Evolutionary conservation across 202 grass and related monocot species (phyloP).

Genomic region (Saccharum hybrid): DNA sequence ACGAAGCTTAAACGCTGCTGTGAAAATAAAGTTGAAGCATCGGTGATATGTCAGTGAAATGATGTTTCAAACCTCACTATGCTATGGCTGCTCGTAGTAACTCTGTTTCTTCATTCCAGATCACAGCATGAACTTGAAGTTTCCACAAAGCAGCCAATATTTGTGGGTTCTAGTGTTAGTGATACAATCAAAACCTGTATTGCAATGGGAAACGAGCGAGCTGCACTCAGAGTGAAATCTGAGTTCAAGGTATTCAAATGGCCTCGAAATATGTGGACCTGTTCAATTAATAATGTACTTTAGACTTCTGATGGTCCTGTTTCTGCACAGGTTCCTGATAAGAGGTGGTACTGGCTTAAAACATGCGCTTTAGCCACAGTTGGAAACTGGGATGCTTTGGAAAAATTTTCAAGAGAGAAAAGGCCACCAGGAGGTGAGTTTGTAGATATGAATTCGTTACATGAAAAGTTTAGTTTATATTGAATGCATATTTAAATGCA

Average conservation of each 20-base stretch:
- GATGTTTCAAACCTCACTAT: background rate
- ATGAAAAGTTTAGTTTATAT: conserved; percentile 16
- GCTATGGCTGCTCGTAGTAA: background rate
- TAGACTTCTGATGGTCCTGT: conserved; percentile 34
- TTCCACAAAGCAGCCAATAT: conserved; percentile 93
- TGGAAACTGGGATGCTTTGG: conserved; percentile 93
- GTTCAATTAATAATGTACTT: conserved; percentile 19
- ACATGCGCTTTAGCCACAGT: conserved; percentile 96
- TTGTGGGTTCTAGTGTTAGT: conserved; percentile 95
- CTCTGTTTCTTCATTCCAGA: conserved; percentile 60
- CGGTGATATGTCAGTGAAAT: background rate
- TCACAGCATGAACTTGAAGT: conserved; percentile 91
- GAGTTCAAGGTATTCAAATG: conserved; percentile 84
- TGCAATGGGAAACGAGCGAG: conserved; percentile 93
- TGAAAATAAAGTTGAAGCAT: background rate
- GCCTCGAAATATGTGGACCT: conserved; percentile 32
- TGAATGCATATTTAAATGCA: conserved; percentile 14
- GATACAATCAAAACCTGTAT: conserved; percentile 97
- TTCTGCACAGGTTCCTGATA: conserved; percentile 89
- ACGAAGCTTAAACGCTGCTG: background rate
- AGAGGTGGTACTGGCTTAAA: conserved; percentile 99
- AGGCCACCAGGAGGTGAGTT: conserved; percentile 85
- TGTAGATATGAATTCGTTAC: conserved; percentile 19
- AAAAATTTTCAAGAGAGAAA: conserved; percentile 89
- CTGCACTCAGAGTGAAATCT: conserved; percentile 80